Evolutionary conservation across 768 basidiomycete species (phyloP), one percentile per base, ranked within the genome.

Genomic region (Terana coerulea): DNA sequence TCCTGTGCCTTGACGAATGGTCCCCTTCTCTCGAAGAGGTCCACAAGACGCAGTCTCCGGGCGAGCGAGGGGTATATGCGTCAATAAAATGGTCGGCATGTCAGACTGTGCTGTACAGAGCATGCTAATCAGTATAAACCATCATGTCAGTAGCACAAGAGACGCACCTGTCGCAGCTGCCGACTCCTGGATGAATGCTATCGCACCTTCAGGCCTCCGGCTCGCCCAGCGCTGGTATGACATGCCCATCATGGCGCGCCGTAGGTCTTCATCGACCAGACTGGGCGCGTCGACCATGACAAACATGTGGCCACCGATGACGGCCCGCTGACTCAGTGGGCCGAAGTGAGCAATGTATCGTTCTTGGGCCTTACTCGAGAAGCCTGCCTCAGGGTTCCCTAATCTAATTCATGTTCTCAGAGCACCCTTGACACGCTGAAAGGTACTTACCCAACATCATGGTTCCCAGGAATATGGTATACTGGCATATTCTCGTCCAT

Each of bases 381-480:
- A 46, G 30, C 70, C 72, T 21, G 51, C 50, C 15, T 48, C 14
- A 5, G 59, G 53, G 15, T 58, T 49, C 11, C 70, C 69, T 14
- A 73, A 62, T 22, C 69, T 69, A 46, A 40, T 31, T 25, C 24
- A 25, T 48, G n/a, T 22, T 22, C 46, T 55, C 7, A 45, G 47
- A 31, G 57, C 35, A 55, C 28, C n/a, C 28, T 37, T 46, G 19
- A 29, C 45, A 12, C 59, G 48, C 17, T 53, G 36, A 51, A 37
- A 41, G 29, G 21, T 42, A 43, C 75, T 52, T 64, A 89, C 82
- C 88, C 90, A 29, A 88, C 75, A 61, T 98, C 95, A 62, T 94
- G 93, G 64, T 98, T 98, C 5, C 95, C 95, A 2, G 93, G 86
- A 25, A 95, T 75, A 62, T 82, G 87, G 66, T 84, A 86, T 52